Conservation (phyloP, 306 rosid genomes). For the cucumber (Cucumis sativus) region DNA sequence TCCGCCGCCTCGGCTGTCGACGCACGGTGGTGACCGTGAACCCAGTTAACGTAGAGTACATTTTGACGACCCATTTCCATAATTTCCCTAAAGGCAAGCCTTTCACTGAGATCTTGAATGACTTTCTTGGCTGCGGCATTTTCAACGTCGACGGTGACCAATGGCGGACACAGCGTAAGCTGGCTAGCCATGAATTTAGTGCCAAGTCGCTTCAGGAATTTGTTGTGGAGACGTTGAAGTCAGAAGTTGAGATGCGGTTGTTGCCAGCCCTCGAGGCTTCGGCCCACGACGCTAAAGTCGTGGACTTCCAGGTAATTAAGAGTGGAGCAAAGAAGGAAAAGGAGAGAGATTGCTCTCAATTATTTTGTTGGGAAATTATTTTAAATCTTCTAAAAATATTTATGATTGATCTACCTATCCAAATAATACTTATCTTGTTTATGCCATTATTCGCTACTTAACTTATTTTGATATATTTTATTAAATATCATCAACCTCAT, state of each 20-base stretch:
- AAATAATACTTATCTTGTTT: too few relatives aligned
- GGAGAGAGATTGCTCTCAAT: not conserved
- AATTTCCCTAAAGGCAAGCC: constrained; percentile 89
- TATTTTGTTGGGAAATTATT: too few relatives aligned
- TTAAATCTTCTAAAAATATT: too few relatives aligned
- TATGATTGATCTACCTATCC: too few relatives aligned
- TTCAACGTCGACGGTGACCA: constrained; percentile 72
- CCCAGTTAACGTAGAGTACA: constrained; percentile 59
- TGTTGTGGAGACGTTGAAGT: constrained; percentile 26
- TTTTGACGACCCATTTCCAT: constrained; percentile 66
- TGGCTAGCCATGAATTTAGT: constrained; percentile 65
- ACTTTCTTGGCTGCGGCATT: constrained; percentile 73
- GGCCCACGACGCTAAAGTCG: constrained; percentile 8
- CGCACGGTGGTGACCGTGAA: constrained; percentile 65
- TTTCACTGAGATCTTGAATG: constrained; percentile 67
- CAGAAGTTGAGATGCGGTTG: constrained; percentile 31
- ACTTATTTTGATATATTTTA: too few relatives aligned
- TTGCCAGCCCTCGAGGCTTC: constrained; percentile 43
- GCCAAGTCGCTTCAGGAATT: constrained; percentile 37
- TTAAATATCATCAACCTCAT: too few relatives aligned
- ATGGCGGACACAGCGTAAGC: constrained; percentile 52
- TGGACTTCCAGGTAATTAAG: constrained; percentile 32
- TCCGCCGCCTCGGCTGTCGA: constrained; percentile 48
- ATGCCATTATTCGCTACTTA: too few relatives aligned
- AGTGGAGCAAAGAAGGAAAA: not conserved